phyloP scores from a whole-genome alignment of 495 filamentous ascomycete species.

The Ramalina intermedia region DNA sequence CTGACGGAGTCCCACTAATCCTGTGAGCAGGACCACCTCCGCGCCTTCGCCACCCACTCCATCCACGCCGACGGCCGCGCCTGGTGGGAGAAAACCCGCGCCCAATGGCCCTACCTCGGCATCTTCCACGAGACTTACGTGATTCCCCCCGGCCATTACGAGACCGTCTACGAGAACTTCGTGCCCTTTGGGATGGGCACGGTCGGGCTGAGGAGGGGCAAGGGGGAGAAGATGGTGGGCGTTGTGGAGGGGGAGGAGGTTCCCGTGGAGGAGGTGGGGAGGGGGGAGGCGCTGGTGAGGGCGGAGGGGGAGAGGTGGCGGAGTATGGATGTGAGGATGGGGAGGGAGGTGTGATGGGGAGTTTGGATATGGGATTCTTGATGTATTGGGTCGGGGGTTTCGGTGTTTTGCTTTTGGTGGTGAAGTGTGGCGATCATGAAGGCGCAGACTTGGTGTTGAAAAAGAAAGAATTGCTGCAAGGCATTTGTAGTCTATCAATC shows the following conservation, averaged over 20 bases:
- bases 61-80: conserved; percentile 32
- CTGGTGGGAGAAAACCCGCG: conserved; percentile 26
- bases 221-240: neutral
- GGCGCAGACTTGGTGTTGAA: neutral
- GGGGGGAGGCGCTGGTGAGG: conserved; percentile 4
- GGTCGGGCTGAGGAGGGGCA: neutral
- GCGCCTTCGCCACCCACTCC: conserved; percentile 33
- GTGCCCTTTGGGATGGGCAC: conserved; percentile 16
- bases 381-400: neutral
- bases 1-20: no score
- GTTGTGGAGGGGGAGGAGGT: neutral
- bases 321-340: conserved; percentile 11
- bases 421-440: neutral
- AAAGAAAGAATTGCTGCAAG: neutral
- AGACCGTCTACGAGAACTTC: conserved; percentile 29
- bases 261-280: neutral
- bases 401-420: no score
- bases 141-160: conserved; percentile 25
- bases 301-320: conserved; percentile 8
- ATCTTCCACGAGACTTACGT: conserved; percentile 37
- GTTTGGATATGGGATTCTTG: neutral
- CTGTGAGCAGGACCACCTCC: conserved; percentile 24
- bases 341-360: conserved; percentile 2
- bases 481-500: neutral
- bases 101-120: conserved; percentile 26